These are phyloP conservation scores for Thermoascus crustaceus DNA, from an alignment of 2,329 filamentous ascomycete genomes.

Conservation along the genomic window DNA sequence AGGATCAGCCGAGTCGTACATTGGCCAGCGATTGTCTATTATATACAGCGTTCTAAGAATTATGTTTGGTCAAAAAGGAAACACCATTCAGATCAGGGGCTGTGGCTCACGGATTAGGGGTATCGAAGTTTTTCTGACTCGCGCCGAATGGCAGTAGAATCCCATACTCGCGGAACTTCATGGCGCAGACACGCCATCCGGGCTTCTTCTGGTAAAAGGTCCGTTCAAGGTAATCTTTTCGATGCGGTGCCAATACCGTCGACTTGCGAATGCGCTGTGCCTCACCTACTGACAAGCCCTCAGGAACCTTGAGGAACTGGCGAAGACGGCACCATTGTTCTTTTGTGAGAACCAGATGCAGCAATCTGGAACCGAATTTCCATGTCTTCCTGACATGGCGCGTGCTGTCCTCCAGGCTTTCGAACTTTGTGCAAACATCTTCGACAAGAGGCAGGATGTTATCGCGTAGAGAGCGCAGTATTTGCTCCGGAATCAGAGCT, in stretches of 20 bases:
- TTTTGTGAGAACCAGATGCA: constrained; percentile 24
- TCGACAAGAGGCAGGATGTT: constrained; percentile 25
- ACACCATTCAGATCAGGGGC: too few species aligned
- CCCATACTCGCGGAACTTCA: constrained; percentile 30
- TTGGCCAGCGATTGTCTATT: constrained; percentile 29
- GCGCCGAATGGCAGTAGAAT: constrained; percentile 35
- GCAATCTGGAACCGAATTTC: constrained; percentile 13
- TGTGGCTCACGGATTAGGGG: constrained; percentile 38
- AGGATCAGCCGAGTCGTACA: constrained; percentile 31
- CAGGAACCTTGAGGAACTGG: constrained; percentile 17
- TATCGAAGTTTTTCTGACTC: constrained; percentile 22
- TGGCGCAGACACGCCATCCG: constrained; percentile 17
- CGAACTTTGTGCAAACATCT: constrained; percentile 25
- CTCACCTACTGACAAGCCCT: constrained; percentile 12
- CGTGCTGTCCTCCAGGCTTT: constrained; percentile 21
- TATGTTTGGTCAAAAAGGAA: too few species aligned
- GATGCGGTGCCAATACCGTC: constrained; percentile 19
- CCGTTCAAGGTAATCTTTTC: constrained; percentile 28
- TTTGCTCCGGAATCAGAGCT: constrained; percentile 19
- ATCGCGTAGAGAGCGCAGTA: constrained; percentile 16
- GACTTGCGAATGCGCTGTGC: constrained; percentile 19
- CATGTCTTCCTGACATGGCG: constrained; percentile 22
- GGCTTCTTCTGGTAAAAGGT: constrained; percentile 16
- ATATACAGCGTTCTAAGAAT: constrained; percentile 19
- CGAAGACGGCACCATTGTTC: constrained; percentile 23